These are phyloP conservation scores for Suillus subalutaceus DNA, from an alignment of 768 basidiomycete genomes.

Conservation along the genomic window DNA sequence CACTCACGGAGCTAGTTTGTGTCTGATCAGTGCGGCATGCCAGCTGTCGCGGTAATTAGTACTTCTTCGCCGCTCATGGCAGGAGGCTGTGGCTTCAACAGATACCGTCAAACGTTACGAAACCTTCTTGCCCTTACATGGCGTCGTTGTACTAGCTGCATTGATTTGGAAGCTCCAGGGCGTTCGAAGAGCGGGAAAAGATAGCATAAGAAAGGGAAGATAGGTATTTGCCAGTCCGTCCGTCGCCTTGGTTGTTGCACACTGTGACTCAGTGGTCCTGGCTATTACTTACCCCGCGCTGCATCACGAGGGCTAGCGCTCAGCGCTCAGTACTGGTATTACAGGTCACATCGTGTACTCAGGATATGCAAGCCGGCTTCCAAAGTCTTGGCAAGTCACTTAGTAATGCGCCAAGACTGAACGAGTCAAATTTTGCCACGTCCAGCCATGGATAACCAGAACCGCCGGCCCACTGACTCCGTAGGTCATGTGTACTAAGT, in stretches of 20 bases:
- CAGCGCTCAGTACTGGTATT: too few relatives aligned
- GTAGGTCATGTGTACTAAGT: neutral
- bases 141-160: neutral
- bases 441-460: neutral
- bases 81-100: neutral
- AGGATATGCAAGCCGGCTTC: neutral
- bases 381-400: neutral
- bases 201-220: neutral
- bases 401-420: neutral
- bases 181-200: neutral
- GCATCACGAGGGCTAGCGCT: neutral
- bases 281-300: neutral
- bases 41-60: neutral
- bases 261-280: neutral
- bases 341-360: too few relatives aligned
- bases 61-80: neutral
- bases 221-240: neutral
- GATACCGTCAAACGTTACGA: neutral
- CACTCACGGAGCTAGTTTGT: neutral
- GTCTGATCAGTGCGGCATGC: neutral
- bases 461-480: neutral
- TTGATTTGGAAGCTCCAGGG: neutral
- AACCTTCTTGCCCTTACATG: neutral
- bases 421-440: neutral
- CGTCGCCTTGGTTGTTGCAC: neutral